Conservation (phyloP, 2,329 filamentous ascomycete species). For the Diaporthe helianthi region DNA sequence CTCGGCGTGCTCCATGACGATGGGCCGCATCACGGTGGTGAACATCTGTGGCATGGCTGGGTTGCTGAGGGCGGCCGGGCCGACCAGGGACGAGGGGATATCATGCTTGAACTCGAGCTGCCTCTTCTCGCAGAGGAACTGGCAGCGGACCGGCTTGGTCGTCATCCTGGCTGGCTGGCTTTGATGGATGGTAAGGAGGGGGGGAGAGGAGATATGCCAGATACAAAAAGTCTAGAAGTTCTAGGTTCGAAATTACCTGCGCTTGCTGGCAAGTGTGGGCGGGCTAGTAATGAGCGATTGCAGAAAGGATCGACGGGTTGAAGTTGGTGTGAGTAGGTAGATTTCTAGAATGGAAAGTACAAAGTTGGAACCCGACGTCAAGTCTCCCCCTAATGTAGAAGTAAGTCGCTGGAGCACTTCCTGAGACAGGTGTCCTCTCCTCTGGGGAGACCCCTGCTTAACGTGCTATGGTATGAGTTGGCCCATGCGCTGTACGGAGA, state of each 20-base stretch:
- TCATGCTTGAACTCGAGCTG: slow-evolving; percentile 35
- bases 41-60: slow-evolving; percentile 35
- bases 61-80: slow-evolving; percentile 31
- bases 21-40: slow-evolving; percentile 28
- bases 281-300: slow-evolving; percentile 19
- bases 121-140: slow-evolving; percentile 35
- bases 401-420: slow-evolving; percentile 1
- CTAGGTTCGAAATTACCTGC: no score
- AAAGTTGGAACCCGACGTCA: background rate
- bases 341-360: background rate
- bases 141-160: slow-evolving; percentile 32
- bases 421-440: slow-evolving; percentile 28
- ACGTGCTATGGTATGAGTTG: background rate
- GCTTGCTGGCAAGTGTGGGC: no score
- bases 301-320: slow-evolving; percentile 21
- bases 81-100: slow-evolving; percentile 31
- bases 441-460: slow-evolving; percentile 6
- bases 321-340: slow-evolving; percentile 8
- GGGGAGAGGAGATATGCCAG: no score
- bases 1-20: slow-evolving; percentile 33
- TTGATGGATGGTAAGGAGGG: background rate
- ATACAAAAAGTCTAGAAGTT: no score
- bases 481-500: slow-evolving; percentile 22
- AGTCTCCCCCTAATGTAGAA: slow-evolving; percentile 11
- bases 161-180: background rate